Evolutionary conservation across 257 asterid genomes (phyloP).

Genomic region (Solanum medicagineum): DNA sequence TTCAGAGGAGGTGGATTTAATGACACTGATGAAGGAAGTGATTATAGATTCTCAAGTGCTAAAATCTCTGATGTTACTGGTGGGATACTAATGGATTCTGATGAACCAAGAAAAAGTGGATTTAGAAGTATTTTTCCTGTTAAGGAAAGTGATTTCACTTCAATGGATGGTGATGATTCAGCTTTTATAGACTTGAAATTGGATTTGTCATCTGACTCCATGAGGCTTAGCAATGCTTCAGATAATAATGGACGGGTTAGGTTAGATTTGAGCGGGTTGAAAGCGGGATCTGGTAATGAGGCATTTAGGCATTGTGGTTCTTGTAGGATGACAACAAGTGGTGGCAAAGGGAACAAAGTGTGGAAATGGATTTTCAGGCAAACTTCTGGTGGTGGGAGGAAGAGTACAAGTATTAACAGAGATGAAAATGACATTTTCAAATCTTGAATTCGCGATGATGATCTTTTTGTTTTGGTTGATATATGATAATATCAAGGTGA

Average conservation of each 20-base stretch:
- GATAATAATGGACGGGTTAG: slow-evolving; percentile 16
- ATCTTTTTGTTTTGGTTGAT: not conserved
- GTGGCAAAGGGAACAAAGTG: slow-evolving; percentile 34
- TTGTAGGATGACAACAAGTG: slow-evolving; percentile 26
- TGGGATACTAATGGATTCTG: slow-evolving; percentile 40
- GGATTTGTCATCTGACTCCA: slow-evolving; percentile 35
- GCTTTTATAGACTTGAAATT: slow-evolving; percentile 77
- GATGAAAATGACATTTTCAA: slow-evolving; percentile 5
- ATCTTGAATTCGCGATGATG: not conserved
- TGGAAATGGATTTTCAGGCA: slow-evolving; percentile 89
- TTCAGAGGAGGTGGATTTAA: slow-evolving; percentile 30
- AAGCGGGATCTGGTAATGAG: not conserved
- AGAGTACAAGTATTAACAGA: slow-evolving; percentile 19
- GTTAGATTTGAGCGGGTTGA: not conserved
- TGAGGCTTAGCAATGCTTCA: slow-evolving; percentile 22
- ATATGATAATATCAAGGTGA: not conserved
- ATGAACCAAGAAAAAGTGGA: slow-evolving; percentile 3
- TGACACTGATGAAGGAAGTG: slow-evolving; percentile 39
- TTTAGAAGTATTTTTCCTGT: slow-evolving; percentile 46
- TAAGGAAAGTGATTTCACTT: slow-evolving; percentile 59
- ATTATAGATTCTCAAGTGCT: slow-evolving; percentile 58
- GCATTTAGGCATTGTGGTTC: slow-evolving; percentile 14
- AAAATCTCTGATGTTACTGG: slow-evolving; percentile 75
- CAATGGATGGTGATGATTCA: slow-evolving; percentile 56
- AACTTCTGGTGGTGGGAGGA: slow-evolving; percentile 37